These are phyloP conservation scores for Tetrapisispora phaffii DNA, from an alignment of 805 yeast genomes.

Conservation along the genomic window DNA sequence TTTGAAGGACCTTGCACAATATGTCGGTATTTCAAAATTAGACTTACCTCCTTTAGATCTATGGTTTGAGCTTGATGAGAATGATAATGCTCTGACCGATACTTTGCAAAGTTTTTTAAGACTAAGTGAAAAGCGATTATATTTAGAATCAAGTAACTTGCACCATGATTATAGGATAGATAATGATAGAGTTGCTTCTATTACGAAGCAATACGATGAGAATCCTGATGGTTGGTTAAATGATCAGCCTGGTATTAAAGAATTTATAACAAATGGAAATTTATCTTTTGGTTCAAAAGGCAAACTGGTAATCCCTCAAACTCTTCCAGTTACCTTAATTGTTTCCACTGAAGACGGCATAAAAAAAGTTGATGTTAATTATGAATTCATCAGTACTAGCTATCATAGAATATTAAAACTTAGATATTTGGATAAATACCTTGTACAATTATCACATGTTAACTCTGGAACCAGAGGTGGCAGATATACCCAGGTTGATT, in stretches of 20 bases:
- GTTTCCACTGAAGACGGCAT: conserved; percentile 1
- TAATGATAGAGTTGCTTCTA: conserved; percentile 12
- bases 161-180: conserved; percentile 20
- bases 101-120: conserved; percentile 19
- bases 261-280: conserved; percentile 27
- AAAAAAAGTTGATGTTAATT: conserved; percentile 8
- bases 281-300: conserved; percentile 11
- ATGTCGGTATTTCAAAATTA: neutral
- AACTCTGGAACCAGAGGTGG: conserved; percentile 23
- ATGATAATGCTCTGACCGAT: conserved; percentile 15
- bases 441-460: conserved; percentile 25
- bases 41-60: conserved; percentile 20
- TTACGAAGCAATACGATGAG: conserved; percentile 10
- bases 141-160: conserved; percentile 20
- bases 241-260: conserved; percentile 36
- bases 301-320: conserved; percentile 9
- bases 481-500: conserved; percentile 22
- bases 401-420: conserved; percentile 20
- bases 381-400: conserved; percentile 16
- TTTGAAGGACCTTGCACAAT: conserved; percentile 1
- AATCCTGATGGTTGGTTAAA: conserved; percentile 24
- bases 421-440: conserved; percentile 21
- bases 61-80: conserved; percentile 26
- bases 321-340: conserved; percentile 8
- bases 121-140: conserved; percentile 11